Evolutionary conservation across 2,329 filamentous ascomycete genomes (phyloP).

Genomic region (Aspergillus fumigatus): DNA sequence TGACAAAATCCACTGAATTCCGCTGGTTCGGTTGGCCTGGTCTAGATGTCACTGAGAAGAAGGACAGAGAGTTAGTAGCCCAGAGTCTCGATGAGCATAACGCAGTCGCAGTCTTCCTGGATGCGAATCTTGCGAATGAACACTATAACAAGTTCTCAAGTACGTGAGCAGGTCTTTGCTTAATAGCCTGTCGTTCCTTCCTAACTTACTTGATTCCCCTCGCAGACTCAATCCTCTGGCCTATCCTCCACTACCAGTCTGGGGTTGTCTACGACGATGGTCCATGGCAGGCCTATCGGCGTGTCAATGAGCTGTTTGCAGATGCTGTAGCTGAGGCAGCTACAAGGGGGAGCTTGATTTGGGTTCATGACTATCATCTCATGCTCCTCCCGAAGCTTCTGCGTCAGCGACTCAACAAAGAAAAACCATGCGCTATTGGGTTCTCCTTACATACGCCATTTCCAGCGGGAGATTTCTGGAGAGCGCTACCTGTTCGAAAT

Average conservation of each 20-base stretch:
- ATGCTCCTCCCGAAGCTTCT: slow-evolving; percentile 93
- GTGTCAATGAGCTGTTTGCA: slow-evolving; percentile 85
- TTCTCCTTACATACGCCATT: slow-evolving; percentile 97
- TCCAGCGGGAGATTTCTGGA: slow-evolving; percentile 87
- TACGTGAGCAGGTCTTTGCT: slow-evolving; percentile 42
- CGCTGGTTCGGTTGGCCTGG: slow-evolving; percentile 98
- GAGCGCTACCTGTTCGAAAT: slow-evolving; percentile 82
- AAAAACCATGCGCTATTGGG: slow-evolving; percentile 84
- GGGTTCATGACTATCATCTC: slow-evolving; percentile 95
- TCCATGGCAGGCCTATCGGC: slow-evolving; percentile 80
- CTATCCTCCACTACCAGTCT: slow-evolving; percentile 92
- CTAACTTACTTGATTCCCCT: neutral
- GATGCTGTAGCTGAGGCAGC: slow-evolving; percentile 76
- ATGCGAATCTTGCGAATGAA: slow-evolving; percentile 78
- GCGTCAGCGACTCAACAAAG: slow-evolving; percentile 64
- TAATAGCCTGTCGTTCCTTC: neutral
- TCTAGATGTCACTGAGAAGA: slow-evolving; percentile 70
- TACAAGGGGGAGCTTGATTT: slow-evolving; percentile 81
- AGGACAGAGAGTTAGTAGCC: slow-evolving; percentile 64
- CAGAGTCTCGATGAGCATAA: slow-evolving; percentile 72
- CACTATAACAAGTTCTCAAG: slow-evolving; percentile 98
- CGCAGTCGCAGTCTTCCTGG: slow-evolving; percentile 81
- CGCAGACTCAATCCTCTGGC: slow-evolving; percentile 89
- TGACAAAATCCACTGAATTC: slow-evolving; percentile 84
- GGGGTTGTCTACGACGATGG: slow-evolving; percentile 90